Evolutionary conservation across 768 basidiomycete species (phyloP), one percentile per base, ranked within the genome.

Genomic region (Tulasnella sp.): DNA sequence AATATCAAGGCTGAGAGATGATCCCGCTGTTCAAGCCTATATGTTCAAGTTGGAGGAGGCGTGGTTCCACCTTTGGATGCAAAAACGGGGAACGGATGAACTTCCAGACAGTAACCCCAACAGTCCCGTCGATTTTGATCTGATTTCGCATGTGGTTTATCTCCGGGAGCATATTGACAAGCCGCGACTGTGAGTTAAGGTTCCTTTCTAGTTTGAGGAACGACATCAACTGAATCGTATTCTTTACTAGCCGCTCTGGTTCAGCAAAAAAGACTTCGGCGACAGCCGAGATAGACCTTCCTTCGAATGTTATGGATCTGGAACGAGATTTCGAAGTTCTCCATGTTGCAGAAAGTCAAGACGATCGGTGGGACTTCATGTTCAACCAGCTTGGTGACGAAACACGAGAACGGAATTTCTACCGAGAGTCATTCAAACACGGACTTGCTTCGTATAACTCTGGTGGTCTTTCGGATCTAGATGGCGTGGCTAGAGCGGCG

Each of bases 161-260:
- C 86, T 98, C 74, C 88, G 96, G 57, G 87, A 87, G 13, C 88
- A 94, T 81, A 86, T 98, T 40, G 93, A 96, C 82, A 98, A 98
- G 84, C 91, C 90, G 82, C 90, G 91, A 1, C 81, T 98, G 96
- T 96, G 82, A 84, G 94, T 46, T 20, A n/a, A n/a, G 15, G 23
- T 79, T 20, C 29, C 16, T 35, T 23, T 23, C 13, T 69, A 3
- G 23, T 23, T 23, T 29, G 32, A 67, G 29, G 29, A 26, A 35
- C 7, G 35, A 15, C 71, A 42, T 48, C 7, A 39, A 29, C 40
- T 26, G 37, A 48, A 15, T 10, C 71, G 15, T 20, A 32, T 32
- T 0, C 29, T 35, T 44, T 35, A 15, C 18, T 32, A 67, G 61
- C 16, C 61, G 61, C 61, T 67, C 29, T 26, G 61, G 61, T 16